Conservation (phyloP, 2,329 filamentous ascomycete species). For the Aspergillus ruber region DNA sequence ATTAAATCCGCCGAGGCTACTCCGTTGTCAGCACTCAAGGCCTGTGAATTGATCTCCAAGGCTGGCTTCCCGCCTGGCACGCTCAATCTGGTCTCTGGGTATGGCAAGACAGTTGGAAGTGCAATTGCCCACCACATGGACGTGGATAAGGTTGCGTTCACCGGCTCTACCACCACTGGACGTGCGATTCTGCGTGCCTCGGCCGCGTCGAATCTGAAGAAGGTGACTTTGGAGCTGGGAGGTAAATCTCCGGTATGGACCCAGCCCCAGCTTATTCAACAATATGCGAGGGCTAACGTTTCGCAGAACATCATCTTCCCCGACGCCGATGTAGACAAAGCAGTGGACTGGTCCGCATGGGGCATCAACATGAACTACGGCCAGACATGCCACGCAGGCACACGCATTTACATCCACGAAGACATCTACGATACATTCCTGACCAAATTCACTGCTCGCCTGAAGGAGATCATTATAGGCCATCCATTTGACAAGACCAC, state of each 20-base stretch:
- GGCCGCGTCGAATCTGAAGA: conserved; percentile 57
- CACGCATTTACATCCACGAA: conserved; percentile 78
- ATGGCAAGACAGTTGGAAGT: conserved; percentile 70
- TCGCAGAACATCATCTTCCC: conserved; percentile 46
- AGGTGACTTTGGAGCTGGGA: conserved; percentile 59
- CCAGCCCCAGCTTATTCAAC: neutral
- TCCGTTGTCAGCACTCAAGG: conserved; percentile 54
- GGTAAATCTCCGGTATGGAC: conserved; percentile 51
- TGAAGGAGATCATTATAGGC: neutral
- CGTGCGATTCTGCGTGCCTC: conserved; percentile 55
- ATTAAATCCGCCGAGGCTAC: conserved; percentile 62
- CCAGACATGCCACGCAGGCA: conserved; percentile 52
- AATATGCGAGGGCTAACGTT: neutral
- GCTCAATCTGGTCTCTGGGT: conserved; percentile 60
- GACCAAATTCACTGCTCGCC: conserved; percentile 57
- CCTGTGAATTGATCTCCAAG: conserved; percentile 38
- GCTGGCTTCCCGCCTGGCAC: conserved; percentile 57
- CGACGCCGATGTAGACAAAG: conserved; percentile 57
- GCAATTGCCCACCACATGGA: conserved; percentile 56
- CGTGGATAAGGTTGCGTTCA: conserved; percentile 57
- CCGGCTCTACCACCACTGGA: conserved; percentile 54
- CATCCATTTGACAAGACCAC: conserved; percentile 43
- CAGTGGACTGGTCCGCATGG: conserved; percentile 58
- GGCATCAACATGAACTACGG: conserved; percentile 50
- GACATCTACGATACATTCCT: conserved; percentile 75